Conservation (phyloP, 345 rosid species). For the Salix suchowensis region DNA sequence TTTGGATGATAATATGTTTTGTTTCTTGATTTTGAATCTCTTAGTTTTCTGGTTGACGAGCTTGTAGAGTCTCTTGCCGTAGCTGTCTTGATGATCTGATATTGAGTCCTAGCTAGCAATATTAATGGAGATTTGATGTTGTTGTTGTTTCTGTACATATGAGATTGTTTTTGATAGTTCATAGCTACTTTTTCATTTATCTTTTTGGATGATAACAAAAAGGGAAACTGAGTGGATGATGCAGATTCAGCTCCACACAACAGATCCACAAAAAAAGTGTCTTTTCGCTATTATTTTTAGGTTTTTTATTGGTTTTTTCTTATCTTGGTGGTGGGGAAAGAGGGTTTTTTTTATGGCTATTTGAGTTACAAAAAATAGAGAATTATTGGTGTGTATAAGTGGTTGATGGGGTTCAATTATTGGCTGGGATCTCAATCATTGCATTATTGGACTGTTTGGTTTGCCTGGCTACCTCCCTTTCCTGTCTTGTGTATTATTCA, state of each 20-base stretch:
- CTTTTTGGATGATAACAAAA: slow-evolving; percentile 7
- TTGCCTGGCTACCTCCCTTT: slow-evolving; percentile 5
- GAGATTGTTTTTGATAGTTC: neutral
- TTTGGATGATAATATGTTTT: neutral
- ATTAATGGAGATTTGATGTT: too few species aligned
- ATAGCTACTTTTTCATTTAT: neutral
- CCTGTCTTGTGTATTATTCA: neutral
- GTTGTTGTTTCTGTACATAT: too few species aligned
- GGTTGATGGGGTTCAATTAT: slow-evolving; percentile 39
- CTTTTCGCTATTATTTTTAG: neutral
- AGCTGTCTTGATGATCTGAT: neutral
- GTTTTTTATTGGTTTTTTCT: neutral
- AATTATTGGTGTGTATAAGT: slow-evolving; percentile 29
- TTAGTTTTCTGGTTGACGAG: neutral
- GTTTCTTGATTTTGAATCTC: neutral
- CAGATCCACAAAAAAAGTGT: neutral
- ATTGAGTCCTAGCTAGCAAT: neutral
- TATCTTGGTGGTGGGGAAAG: neutral
- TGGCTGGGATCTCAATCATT: slow-evolving; percentile 47
- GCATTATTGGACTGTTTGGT: slow-evolving; percentile 23
- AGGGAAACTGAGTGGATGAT: neutral
- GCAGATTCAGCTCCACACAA: slow-evolving; percentile 1
- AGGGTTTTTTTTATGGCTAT: neutral
- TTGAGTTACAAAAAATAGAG: slow-evolving; percentile 14
- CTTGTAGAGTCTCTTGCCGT: neutral